Base-by-base conservation (phyloP, 192 early-diverging fungal species). In the Coemansia sp. region DNA sequence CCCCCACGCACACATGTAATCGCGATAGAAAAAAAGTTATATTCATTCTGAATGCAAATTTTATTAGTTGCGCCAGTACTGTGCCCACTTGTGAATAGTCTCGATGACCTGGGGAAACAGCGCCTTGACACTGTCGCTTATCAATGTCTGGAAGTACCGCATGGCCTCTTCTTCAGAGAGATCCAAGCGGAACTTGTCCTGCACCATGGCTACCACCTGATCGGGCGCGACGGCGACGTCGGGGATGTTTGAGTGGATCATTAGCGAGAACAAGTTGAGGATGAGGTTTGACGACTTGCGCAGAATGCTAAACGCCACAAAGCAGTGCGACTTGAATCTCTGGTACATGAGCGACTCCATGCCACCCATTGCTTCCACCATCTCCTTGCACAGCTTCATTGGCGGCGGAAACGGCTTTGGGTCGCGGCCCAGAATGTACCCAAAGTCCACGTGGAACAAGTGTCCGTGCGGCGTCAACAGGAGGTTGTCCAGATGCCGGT, bases 321-420 rank as follows among this genome's bases (percentile, higher is more conserved):
- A 96, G 73, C 94, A 98, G 77, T 94, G 95, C 24, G 89, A 89
- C 76, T 89, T 90, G 85, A 99, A 99, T 42, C 89, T 88, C 74
- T 94, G 92, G 83, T 95, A 99, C 63, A 89, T 87, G 17, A 85
- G 89, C 21, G 95, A 95, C 41, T 88, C 85, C 34, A 93, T 89
- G 31, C 97, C 97, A 39, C 98, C 98, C 95, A 99, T 97, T 0
- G 93, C 96, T 70, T 99, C 98, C 6, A 99, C 94, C 98, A 99
- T 99, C 85, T 99, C 98, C 70, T 96, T 97, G 72, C 93, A 96
- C 37, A 99, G 88, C 78, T 99, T 99, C 96, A 99, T 99, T 1
- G 98, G 98, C 13, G 98, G 97, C 40, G 98, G 98, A 85, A 99
- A 99, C 5, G 98, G 98, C 73, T 99, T 99, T 2, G 98, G 98